phyloP scores from a whole-genome alignment of 805 yeast genomes.

The Yamadazyma olivae region DNA sequence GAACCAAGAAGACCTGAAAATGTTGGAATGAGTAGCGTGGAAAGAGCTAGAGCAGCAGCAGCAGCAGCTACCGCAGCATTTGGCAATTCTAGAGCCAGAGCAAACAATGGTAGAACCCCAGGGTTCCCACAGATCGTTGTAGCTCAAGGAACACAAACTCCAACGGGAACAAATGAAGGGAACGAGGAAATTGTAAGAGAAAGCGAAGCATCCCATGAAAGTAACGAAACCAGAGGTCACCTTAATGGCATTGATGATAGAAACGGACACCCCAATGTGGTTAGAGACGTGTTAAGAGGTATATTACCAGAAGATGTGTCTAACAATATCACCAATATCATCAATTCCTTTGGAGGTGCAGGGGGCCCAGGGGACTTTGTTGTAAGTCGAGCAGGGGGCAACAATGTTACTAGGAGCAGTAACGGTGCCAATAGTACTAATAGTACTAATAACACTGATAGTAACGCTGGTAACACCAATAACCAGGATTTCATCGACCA shows the following conservation, averaged over 20 bases:
- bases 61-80: conserved; percentile 8
- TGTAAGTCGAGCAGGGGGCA: background rate
- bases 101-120: background rate
- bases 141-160: background rate
- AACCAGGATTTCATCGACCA: too few relatives aligned
- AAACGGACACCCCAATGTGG: background rate
- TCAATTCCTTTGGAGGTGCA: conserved; percentile 10
- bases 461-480: background rate
- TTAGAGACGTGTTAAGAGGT: conserved; percentile 14
- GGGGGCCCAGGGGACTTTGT: too few relatives aligned
- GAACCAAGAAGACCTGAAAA: background rate
- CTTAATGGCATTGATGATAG: background rate
- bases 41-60: conserved; percentile 3
- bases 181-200: background rate
- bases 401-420: background rate
- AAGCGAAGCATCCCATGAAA: background rate
- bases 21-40: background rate
- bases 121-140: background rate
- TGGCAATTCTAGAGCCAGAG: background rate
- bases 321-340: conserved; percentile 11
- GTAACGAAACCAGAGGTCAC: background rate
- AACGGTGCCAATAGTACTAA: background rate
- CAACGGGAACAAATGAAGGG: background rate
- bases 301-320: conserved; percentile 12
- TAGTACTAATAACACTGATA: background rate